Conservation (phyloP, 441 rosid species). For the Codiaeum variegatum region DNA sequence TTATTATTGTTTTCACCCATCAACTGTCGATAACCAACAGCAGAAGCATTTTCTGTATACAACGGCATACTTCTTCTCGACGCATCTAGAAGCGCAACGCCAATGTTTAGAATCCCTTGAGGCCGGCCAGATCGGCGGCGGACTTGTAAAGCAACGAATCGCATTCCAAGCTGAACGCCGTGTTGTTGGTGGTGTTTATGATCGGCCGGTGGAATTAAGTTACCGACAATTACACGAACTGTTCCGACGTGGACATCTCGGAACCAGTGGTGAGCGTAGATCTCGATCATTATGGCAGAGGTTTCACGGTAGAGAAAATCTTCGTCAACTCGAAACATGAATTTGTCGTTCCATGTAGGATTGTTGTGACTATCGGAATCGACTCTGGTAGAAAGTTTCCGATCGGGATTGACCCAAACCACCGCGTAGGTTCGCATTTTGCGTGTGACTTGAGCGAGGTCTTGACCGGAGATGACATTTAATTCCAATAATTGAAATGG, state of each 20-base stretch:
- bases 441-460: slow-evolving; percentile 46
- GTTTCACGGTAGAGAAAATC: slow-evolving; percentile 50
- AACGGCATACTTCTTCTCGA: slow-evolving; percentile 83
- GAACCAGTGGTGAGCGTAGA: slow-evolving; percentile 76
- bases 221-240: slow-evolving; percentile 62
- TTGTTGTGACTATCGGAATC: slow-evolving; percentile 48
- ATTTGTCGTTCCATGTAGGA: slow-evolving; percentile 91
- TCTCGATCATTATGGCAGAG: slow-evolving; percentile 72
- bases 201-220: slow-evolving; percentile 43
- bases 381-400: slow-evolving; percentile 60
- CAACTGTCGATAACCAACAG: slow-evolving; percentile 59
- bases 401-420: slow-evolving; percentile 76
- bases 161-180: slow-evolving; percentile 44
- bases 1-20: slow-evolving; percentile 56
- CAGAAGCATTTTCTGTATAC: slow-evolving; percentile 49
- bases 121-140: slow-evolving; percentile 76
- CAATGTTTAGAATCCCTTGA: slow-evolving; percentile 77
- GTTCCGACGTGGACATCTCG: slow-evolving; percentile 72
- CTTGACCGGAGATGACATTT: slow-evolving; percentile 76
- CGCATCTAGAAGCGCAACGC: slow-evolving; percentile 65
- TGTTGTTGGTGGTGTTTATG: slow-evolving; percentile 26
- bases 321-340: slow-evolving; percentile 76
- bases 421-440: slow-evolving; percentile 75
- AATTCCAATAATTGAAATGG: slow-evolving; percentile 72
- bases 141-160: slow-evolving; percentile 71